Percentiles rank a stretch among this genome's conserved stretches.
Conservation (phyloP, 2,329 filamentous ascomycete species). For the Bertia moriformis region DNA sequence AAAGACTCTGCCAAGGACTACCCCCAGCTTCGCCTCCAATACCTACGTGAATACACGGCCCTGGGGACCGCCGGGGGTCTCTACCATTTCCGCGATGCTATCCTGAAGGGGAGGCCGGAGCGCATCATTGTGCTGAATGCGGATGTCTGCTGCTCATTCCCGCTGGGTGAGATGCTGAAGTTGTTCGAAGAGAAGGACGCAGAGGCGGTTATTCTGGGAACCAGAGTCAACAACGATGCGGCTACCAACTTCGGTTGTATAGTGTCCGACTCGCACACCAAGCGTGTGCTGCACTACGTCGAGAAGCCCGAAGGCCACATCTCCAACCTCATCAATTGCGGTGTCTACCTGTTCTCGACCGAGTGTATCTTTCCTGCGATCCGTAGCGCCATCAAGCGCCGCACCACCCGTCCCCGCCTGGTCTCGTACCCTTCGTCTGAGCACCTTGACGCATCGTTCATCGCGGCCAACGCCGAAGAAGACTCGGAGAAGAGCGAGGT, state of each 20-base stretch:
- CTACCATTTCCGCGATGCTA: slow-evolving; percentile 98
- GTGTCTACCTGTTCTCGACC: slow-evolving; percentile 91
- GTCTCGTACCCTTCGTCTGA: slow-evolving; percentile 93
- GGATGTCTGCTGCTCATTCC: slow-evolving; percentile 97
- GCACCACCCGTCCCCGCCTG: slow-evolving; percentile 73
- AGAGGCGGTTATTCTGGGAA: slow-evolving; percentile 91
- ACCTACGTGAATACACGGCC: slow-evolving; percentile 93
- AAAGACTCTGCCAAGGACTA: slow-evolving; percentile 76
- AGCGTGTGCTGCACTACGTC: slow-evolving; percentile 94
- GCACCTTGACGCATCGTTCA: slow-evolving; percentile 60
- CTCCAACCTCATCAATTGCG: slow-evolving; percentile 97
- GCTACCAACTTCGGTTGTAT: slow-evolving; percentile 97
- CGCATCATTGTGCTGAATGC: slow-evolving; percentile 95
- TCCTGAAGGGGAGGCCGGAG: slow-evolving; percentile 87
- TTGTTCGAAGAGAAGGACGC: slow-evolving; percentile 90
- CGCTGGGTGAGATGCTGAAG: slow-evolving; percentile 85
- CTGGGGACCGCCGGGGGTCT: slow-evolving; percentile 89
- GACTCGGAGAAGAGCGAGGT: slow-evolving; percentile 60
- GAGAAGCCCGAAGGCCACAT: slow-evolving; percentile 98
- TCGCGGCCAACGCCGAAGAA: slow-evolving; percentile 33
- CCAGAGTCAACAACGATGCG: slow-evolving; percentile 76
- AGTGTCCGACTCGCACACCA: slow-evolving; percentile 82
- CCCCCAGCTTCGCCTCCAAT: slow-evolving; percentile 78
- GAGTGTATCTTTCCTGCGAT: slow-evolving; percentile 96
- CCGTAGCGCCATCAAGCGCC: slow-evolving; percentile 84